Evolutionary conservation across 176 grass and related monocot species (phyloP).

Genomic region (Coix lacrymajobi): DNA sequence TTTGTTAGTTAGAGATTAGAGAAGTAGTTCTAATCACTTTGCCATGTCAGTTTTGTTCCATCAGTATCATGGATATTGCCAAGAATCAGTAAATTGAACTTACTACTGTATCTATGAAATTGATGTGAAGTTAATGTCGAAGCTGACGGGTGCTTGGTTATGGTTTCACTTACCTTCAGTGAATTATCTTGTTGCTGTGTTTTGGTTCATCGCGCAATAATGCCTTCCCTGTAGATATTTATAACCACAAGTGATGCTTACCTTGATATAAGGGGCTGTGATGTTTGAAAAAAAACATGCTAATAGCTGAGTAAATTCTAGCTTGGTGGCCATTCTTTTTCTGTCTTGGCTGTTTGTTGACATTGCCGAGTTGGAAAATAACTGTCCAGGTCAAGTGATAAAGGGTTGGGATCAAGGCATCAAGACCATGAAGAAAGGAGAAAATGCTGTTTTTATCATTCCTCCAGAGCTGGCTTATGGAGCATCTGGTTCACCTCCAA

Average conservation of each 20-base stretch:
- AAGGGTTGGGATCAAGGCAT: conserved; percentile 99
- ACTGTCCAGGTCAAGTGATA: conserved; percentile 76
- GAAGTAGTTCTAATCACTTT: background rate
- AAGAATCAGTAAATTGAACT: background rate
- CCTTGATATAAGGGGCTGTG: background rate
- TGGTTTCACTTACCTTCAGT: no score
- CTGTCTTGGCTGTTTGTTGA: background rate
- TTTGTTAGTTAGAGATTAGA: no score
- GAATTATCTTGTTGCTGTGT: background rate
- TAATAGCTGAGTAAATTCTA: background rate
- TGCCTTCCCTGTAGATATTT: background rate
- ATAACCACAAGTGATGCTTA: background rate
- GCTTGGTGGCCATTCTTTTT: background rate
- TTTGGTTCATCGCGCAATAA: background rate
- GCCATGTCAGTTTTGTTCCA: no score
- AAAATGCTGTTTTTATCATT: conserved; percentile 95
- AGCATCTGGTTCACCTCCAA: conserved; percentile 78
- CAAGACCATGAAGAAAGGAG: conserved; percentile 98
- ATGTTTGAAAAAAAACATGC: background rate
- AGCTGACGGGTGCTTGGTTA: background rate
- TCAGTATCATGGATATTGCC: background rate
- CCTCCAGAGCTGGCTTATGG: conserved; percentile 90
- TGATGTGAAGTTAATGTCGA: background rate
- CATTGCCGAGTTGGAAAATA: background rate
- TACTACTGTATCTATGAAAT: background rate